Percentiles rank a stretch among this genome's conserved stretches.
These are phyloP conservation scores for Schwanniomyces polymorphus DNA, from an alignment of 805 yeast genomes.

Conservation along the genomic window DNA sequence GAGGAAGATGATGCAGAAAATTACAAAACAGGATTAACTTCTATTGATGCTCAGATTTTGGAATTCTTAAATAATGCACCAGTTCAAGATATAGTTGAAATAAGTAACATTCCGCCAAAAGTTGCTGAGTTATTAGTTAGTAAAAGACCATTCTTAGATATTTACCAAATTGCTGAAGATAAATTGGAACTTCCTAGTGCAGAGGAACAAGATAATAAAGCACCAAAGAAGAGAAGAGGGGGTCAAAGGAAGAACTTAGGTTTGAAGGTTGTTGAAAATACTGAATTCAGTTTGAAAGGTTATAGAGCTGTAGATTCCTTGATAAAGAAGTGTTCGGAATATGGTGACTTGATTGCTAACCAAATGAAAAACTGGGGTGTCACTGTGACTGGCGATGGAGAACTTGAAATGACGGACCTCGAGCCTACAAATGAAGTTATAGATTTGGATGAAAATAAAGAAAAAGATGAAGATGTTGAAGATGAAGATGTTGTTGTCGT, in stretches of 20 bases:
- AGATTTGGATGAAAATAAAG: conserved; percentile 13
- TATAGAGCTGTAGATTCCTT: conserved; percentile 94
- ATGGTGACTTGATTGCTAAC: conserved; percentile 66
- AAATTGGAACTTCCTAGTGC: conserved; percentile 43
- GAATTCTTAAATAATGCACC: conserved; percentile 80
- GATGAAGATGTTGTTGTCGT: conserved; percentile 32
- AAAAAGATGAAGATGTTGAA: conserved; percentile 27
- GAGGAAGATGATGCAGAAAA: conserved; percentile 41
- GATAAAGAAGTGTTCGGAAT: conserved; percentile 76
- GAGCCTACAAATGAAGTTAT: conserved; percentile 31
- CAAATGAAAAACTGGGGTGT: conserved; percentile 91
- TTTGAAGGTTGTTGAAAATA: conserved; percentile 68
- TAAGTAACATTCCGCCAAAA: conserved; percentile 67
- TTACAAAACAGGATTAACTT: conserved; percentile 36
- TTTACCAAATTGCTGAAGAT: conserved; percentile 59
- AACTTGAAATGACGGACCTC: conserved; percentile 60
- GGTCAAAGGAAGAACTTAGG: conserved; percentile 59
- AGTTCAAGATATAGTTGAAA: conserved; percentile 73
- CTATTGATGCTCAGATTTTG: conserved; percentile 66
- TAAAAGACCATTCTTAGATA: conserved; percentile 65
- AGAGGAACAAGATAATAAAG: conserved; percentile 20
- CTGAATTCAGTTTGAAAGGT: conserved; percentile 73
- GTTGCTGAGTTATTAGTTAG: conserved; percentile 64
- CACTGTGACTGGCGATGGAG: conserved; percentile 67
- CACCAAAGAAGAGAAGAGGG: conserved; percentile 36